Evolutionary conservation across 371 early-diverging fungal genomes (phyloP).

Genomic region (Mortierella sp.): DNA sequence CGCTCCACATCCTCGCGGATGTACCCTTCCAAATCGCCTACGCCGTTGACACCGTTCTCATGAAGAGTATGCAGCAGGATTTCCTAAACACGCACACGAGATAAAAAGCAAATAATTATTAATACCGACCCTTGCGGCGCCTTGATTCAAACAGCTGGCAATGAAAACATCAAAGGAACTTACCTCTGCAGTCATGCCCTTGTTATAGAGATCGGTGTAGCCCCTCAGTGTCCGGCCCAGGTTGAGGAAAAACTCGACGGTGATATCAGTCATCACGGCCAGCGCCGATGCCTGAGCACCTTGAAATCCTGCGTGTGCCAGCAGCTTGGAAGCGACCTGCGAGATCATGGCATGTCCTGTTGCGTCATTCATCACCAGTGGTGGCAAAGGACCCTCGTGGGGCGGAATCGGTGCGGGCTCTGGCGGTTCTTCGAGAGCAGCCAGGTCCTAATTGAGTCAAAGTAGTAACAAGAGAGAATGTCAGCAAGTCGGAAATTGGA

Average conservation of each 20-base stretch:
- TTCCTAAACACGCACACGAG: constrained; percentile 63
- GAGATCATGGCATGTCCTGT: constrained; percentile 75
- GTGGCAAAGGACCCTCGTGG: constrained; percentile 61
- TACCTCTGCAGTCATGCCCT: constrained; percentile 83
- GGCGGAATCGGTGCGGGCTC: constrained; percentile 34
- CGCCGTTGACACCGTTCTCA: constrained; percentile 81
- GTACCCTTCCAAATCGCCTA: constrained; percentile 80
- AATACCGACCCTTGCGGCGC: neutral
- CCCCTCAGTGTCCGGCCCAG: constrained; percentile 85
- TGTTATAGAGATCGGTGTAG: constrained; percentile 84
- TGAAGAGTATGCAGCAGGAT: constrained; percentile 87
- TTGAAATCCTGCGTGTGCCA: constrained; percentile 94
- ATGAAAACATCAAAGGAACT: neutral
- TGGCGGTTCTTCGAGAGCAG: constrained; percentile 40
- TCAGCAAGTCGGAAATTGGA: neutral
- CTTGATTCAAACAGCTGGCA: neutral
- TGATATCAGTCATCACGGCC: constrained; percentile 82
- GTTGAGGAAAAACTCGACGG: constrained; percentile 82
- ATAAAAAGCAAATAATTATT: neutral
- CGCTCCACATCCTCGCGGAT: constrained; percentile 82
- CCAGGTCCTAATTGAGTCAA: constrained; percentile 27
- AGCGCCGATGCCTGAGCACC: constrained; percentile 75
- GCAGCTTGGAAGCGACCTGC: constrained; percentile 74
- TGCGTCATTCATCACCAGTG: constrained; percentile 68
- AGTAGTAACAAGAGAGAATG: neutral